Evolutionary conservation across 1,139 yeast genomes (phyloP).

Genomic region (Debaryomyces sp.): DNA sequence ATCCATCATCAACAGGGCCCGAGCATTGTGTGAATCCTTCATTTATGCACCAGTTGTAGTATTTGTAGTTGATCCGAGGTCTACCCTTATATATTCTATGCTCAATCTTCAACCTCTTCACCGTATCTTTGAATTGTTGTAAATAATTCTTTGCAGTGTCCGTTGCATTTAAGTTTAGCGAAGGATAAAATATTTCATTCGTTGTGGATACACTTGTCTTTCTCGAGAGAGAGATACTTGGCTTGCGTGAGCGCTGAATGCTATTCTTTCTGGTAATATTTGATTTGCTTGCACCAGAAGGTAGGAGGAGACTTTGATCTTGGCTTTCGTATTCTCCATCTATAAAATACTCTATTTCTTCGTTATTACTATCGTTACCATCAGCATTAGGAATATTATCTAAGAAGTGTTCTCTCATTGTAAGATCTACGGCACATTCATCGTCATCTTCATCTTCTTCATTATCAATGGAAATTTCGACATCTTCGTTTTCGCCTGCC

Average conservation of each 20-base stretch:
- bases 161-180: constrained; percentile 16
- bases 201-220: constrained; percentile 24
- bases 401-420: not conserved
- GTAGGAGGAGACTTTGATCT: not conserved
- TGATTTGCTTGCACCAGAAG: not conserved
- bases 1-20: constrained; percentile 44
- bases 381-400: not conserved
- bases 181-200: constrained; percentile 39
- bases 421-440: constrained; percentile 10
- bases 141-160: constrained; percentile 19
- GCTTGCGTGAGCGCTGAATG: constrained; percentile 7
- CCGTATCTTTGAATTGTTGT: constrained; percentile 29
- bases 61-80: constrained; percentile 44
- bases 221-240: constrained; percentile 13
- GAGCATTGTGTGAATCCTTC: constrained; percentile 53
- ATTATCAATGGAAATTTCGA: constrained; percentile 28
- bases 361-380: constrained; percentile 1
- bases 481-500: constrained; percentile 30
- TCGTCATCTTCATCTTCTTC: constrained; percentile 21
- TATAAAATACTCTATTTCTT: not conserved
- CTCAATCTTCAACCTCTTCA: constrained; percentile 32
- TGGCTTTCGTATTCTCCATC: not conserved
- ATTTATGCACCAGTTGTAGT: constrained; percentile 50
- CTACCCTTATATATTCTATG: constrained; percentile 47
- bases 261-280: not conserved